Percentiles rank a stretch among this genome's conserved stretches.
phyloP scores from a whole-genome alignment of 345 rosid species.

The Pistacia vera region DNA sequence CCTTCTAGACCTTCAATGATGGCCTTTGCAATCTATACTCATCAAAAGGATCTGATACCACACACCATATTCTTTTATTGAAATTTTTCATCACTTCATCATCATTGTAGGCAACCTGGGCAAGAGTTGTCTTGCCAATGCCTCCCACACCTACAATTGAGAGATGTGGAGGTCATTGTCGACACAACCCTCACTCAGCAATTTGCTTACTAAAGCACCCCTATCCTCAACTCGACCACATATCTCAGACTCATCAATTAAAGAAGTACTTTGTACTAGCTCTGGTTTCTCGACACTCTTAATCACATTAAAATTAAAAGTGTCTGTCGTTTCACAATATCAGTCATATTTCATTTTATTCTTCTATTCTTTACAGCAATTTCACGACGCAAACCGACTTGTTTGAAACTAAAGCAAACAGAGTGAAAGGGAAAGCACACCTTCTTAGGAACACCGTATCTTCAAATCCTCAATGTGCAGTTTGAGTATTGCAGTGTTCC shows the following conservation, averaged over 20 bases:
- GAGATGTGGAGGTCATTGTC: too few species aligned
- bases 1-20: too few species aligned
- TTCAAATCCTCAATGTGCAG: neutral
- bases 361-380: neutral
- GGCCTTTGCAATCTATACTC: too few species aligned
- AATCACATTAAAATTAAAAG: neutral
- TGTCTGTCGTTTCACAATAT: neutral
- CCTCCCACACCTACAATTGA: too few species aligned
- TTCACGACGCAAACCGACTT: neutral
- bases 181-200: neutral
- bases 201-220: neutral
- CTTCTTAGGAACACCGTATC: neutral
- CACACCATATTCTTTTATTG: too few species aligned
- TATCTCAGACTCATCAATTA: neutral
- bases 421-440: neutral
- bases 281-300: neutral
- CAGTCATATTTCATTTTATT: neutral
- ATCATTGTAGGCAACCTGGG: too few species aligned
- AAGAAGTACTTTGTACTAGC: neutral
- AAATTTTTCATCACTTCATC: too few species aligned
- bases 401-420: constrained; percentile 2
- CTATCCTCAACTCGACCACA: neutral
- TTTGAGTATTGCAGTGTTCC: neutral
- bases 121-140: too few species aligned
- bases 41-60: too few species aligned